Evolutionary conservation across 345 rosid species (phyloP).

Genomic region (Hibiscus tridactylites): DNA sequence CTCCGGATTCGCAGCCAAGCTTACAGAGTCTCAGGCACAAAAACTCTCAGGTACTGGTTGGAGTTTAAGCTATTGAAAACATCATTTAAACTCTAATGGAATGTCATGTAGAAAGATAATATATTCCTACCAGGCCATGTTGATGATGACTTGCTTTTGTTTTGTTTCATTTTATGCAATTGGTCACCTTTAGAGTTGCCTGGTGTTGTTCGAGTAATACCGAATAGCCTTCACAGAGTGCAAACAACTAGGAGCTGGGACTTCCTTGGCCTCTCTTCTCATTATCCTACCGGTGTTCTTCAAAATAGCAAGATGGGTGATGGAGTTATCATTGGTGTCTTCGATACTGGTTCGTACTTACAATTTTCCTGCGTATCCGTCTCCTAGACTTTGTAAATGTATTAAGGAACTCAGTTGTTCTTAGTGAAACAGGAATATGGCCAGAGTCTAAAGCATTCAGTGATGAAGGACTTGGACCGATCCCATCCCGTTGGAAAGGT

Average conservation of each 20-base stretch:
- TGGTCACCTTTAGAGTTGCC: conserved; percentile 33
- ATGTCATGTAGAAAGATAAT: neutral
- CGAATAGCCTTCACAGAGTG: conserved; percentile 41
- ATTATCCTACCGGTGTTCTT: conserved; percentile 17
- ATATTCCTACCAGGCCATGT: neutral
- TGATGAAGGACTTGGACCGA: conserved; percentile 33
- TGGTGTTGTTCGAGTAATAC: conserved; percentile 45
- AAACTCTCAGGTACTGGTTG: conserved; percentile 34
- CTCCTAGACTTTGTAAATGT: neutral
- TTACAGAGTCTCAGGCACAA: conserved; percentile 49
- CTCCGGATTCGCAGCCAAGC: conserved; percentile 71
- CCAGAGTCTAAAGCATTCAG: conserved; percentile 27
- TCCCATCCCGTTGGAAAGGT: conserved; percentile 37
- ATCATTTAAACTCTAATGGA: neutral
- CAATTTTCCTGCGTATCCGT: neutral
- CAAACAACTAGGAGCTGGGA: conserved; percentile 53
- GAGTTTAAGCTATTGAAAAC: neutral
- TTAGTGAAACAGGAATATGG: conserved; percentile 27
- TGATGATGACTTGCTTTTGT: neutral
- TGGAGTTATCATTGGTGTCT: conserved; percentile 50
- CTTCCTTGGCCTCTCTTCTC: conserved; percentile 29
- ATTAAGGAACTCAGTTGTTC: neutral
- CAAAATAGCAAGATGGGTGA: conserved; percentile 46
- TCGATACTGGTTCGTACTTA: conserved; percentile 43
- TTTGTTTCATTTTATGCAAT: neutral